These are phyloP conservation scores for Neopestalotiopsis sp. DNA, from an alignment of 2,329 filamentous ascomycete genomes.

Conservation along the genomic window DNA sequence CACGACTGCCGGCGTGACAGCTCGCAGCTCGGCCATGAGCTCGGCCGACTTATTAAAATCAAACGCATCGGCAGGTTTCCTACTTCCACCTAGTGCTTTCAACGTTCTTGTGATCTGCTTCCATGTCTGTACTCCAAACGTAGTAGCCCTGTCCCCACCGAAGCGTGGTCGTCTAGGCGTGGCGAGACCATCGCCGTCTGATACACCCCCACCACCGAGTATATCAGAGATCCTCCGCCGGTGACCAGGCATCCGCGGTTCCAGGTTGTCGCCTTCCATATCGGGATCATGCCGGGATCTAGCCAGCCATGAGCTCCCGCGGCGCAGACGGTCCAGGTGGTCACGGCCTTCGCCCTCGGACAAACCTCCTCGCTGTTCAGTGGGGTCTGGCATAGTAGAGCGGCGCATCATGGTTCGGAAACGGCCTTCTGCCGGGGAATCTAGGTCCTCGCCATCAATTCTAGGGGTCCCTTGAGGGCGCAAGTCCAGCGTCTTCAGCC, in stretches of 20 bases:
- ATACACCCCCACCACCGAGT: conserved; percentile 67
- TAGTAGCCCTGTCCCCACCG: conserved; percentile 70
- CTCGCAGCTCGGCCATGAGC: conserved; percentile 91
- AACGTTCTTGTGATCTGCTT: conserved; percentile 89
- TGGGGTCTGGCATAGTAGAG: conserved; percentile 67
- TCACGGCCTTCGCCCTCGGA: conserved; percentile 79
- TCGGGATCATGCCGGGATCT: conserved; percentile 53
- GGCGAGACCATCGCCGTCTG: conserved; percentile 63
- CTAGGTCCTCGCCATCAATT: conserved; percentile 45
- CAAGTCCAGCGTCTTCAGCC: conserved; percentile 56
- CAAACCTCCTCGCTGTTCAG: conserved; percentile 65
- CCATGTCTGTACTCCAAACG: conserved; percentile 84
- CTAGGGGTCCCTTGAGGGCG: conserved; percentile 69
- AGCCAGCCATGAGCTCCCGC: conserved; percentile 63
- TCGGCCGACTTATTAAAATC: conserved; percentile 96
- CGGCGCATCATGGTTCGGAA: conserved; percentile 65
- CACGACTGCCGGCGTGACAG: conserved; percentile 88
- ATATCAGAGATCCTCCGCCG: conserved; percentile 68
- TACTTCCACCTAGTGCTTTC: conserved; percentile 73
- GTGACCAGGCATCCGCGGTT: conserved; percentile 64
- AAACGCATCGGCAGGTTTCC: conserved; percentile 79
- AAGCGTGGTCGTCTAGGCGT: conserved; percentile 63
- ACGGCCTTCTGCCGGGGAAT: conserved; percentile 46
- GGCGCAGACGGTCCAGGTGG: conserved; percentile 55
- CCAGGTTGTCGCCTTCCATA: conserved; percentile 58